Conservation (phyloP, 208 protist species). For the Trypanosoma avium region DNA sequence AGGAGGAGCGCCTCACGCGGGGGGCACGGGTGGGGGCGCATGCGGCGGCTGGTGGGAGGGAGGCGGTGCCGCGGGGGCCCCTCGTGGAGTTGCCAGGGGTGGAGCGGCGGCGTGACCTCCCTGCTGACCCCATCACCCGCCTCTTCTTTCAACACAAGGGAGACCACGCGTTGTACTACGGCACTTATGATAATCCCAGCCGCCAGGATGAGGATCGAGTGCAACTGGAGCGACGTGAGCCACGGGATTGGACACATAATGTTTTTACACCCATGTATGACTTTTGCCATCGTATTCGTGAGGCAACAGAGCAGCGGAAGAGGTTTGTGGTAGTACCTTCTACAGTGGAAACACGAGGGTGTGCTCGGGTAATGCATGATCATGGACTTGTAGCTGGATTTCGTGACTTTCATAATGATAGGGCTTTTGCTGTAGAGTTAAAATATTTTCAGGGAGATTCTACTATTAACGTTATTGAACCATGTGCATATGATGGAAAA, state of each 20-base stretch:
- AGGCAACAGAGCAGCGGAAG: constrained; percentile 86
- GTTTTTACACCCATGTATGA: constrained; percentile 85
- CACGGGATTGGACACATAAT: constrained; percentile 71
- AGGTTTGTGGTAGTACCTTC: constrained; percentile 90
- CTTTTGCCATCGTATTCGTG: constrained; percentile 88
- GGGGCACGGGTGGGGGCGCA: constrained; percentile 14
- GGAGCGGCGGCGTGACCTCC: constrained; percentile 77
- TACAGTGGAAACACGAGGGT: constrained; percentile 84
- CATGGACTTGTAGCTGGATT: constrained; percentile 90
- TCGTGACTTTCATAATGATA: constrained; percentile 91
- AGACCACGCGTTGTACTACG: constrained; percentile 90
- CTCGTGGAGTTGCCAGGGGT: constrained; percentile 85
- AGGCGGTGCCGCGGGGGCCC: constrained; percentile 39
- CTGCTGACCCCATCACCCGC: constrained; percentile 88
- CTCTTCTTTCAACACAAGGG: constrained; percentile 93
- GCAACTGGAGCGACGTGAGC: constrained; percentile 82
- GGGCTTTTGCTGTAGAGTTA: constrained; percentile 89
- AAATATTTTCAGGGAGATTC: constrained; percentile 91
- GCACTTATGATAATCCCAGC: constrained; percentile 81
- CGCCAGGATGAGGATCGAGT: constrained; percentile 77
- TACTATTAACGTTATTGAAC: constrained; percentile 88
- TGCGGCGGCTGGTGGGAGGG: constrained; percentile 27
- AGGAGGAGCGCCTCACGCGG: constrained; percentile 60
- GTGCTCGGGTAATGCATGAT: constrained; percentile 82
- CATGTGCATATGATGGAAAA: constrained; percentile 83